A percentile compares a stretch with the other conserved stretches of the same genome.
phyloP scores from a whole-genome alignment of 148 eudicot genomes.

The Rhododendron williamsianum region DNA sequence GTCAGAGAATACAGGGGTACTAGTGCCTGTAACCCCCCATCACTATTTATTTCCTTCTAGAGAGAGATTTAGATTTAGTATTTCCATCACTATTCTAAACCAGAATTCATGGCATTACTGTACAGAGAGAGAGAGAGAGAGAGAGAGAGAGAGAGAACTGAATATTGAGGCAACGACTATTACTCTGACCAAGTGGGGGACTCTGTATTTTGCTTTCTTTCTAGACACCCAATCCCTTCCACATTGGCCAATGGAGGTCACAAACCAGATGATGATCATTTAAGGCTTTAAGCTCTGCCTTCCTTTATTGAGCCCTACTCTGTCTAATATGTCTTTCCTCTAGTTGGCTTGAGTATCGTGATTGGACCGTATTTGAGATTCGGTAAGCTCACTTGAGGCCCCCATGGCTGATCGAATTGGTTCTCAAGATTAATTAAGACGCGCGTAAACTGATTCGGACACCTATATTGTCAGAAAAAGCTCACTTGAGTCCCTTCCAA shows the following conservation, averaged over 20 bases:
- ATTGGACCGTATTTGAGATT: background rate
- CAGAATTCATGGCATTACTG: background rate
- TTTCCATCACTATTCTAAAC: background rate
- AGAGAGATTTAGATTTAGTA: background rate
- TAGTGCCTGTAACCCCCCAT: background rate
- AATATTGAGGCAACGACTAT: background rate
- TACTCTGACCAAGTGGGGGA: background rate
- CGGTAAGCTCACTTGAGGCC: background rate
- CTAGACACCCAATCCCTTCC: background rate
- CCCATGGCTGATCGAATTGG: background rate
- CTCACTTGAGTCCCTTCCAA: background rate
- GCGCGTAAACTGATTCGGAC: background rate
- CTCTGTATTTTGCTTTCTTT: slow-evolving; percentile 1
- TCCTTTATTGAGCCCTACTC: background rate
- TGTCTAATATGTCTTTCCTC: background rate
- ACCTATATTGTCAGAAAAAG: no score
- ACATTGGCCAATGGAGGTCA: background rate
- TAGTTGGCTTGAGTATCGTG: background rate
- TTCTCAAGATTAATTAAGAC: background rate
- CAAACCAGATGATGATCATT: background rate
- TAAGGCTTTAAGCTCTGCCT: background rate
- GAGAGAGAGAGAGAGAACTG: background rate
- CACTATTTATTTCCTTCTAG: slow-evolving; percentile 4
- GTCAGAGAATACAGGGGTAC: slow-evolving; percentile 10
- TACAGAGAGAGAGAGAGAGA: background rate